Percentiles rank a stretch among this genome's conserved stretches.
Conservation (phyloP, 108 stramenopile genomes). For the Licmophora abbreviata region DNA sequence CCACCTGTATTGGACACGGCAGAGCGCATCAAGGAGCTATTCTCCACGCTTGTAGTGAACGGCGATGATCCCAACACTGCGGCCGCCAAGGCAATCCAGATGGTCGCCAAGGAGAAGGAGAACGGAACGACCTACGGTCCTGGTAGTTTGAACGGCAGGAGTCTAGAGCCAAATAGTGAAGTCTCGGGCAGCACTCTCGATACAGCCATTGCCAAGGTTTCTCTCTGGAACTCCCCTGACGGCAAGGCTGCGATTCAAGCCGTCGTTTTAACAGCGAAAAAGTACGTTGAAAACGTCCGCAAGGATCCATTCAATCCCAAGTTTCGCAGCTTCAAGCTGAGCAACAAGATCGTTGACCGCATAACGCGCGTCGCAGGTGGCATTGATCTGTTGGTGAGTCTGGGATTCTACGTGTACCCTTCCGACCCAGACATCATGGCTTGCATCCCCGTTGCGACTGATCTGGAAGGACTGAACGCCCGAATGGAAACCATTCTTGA, state of each 20-base stretch:
- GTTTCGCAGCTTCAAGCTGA: conserved; percentile 54
- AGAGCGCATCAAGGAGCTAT: conserved; percentile 35
- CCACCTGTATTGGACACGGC: conserved; percentile 18
- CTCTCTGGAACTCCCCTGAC: conserved; percentile 19
- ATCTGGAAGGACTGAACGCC: conserved; percentile 15
- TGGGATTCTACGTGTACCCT: conserved; percentile 47
- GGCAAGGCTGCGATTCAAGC: conserved; percentile 7
- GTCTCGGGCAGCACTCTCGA: conserved; percentile 7
- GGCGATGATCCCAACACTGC: conserved; percentile 46
- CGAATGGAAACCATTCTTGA: neutral
- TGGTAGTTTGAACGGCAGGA: too few relatives aligned
- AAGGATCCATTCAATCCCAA: conserved; percentile 52
- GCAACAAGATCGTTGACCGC: conserved; percentile 68
- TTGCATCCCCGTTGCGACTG: conserved; percentile 25
- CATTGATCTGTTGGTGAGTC: conserved; percentile 28
- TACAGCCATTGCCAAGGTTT: conserved; percentile 10
- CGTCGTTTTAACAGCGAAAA: conserved; percentile 31
- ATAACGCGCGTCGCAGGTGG: conserved; percentile 46
- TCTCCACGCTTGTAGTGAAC: conserved; percentile 27
- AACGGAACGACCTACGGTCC: too few relatives aligned
- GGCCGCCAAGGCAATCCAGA: conserved; percentile 40
- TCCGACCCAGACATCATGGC: conserved; percentile 59
- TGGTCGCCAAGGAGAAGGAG: conserved; percentile 24
- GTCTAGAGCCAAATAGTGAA: neutral
- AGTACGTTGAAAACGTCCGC: conserved; percentile 54